A percentile compares a stretch with the other conserved stretches of the same genome.
Evolutionary conservation across 2,329 filamentous ascomycete species (phyloP).

Genomic region (Aspergillus tubingensis): DNA sequence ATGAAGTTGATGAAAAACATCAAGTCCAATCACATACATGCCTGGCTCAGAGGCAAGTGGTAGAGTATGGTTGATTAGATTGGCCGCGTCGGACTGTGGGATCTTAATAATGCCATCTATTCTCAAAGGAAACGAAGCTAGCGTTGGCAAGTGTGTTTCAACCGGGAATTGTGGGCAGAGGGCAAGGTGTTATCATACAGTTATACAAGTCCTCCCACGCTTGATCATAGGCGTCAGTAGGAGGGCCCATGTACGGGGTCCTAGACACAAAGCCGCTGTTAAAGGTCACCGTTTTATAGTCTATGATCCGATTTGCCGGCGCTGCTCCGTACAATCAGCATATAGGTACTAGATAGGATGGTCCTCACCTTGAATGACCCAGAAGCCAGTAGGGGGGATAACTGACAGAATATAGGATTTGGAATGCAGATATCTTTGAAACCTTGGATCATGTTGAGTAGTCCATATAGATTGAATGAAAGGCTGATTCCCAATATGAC

Average conservation of each 20-base stretch:
- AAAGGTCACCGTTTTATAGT: slow-evolving; percentile 14
- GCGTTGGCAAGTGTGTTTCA: too few relatives aligned
- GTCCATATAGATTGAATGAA: too few relatives aligned
- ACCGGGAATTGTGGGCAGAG: too few relatives aligned
- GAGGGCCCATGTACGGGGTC: slow-evolving; percentile 14
- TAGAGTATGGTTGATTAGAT: slow-evolving; percentile 15
- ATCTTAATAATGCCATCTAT: slow-evolving; percentile 14
- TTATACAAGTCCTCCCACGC: slow-evolving; percentile 18
- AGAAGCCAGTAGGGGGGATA: too few relatives aligned
- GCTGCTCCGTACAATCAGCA: too few relatives aligned
- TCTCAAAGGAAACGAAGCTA: neutral
- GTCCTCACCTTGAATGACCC: too few relatives aligned
- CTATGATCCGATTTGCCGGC: too few relatives aligned
- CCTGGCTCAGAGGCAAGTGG: slow-evolving; percentile 13
- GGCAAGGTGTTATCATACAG: neutral
- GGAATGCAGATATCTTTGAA: too few relatives aligned
- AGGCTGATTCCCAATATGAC: too few relatives aligned
- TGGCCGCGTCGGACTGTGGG: slow-evolving; percentile 5
- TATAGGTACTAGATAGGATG: too few relatives aligned
- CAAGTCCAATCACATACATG: slow-evolving; percentile 14
- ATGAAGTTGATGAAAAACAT: slow-evolving; percentile 28
- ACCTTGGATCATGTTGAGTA: too few relatives aligned
- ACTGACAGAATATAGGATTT: too few relatives aligned
- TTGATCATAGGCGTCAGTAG: slow-evolving; percentile 7
- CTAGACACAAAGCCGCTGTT: neutral